A percentile compares a stretch with the other conserved stretches of the same genome.
Evolutionary conservation across 2,329 filamentous ascomycete genomes (phyloP).

Genomic region (Hymenoscyphus linearis): DNA sequence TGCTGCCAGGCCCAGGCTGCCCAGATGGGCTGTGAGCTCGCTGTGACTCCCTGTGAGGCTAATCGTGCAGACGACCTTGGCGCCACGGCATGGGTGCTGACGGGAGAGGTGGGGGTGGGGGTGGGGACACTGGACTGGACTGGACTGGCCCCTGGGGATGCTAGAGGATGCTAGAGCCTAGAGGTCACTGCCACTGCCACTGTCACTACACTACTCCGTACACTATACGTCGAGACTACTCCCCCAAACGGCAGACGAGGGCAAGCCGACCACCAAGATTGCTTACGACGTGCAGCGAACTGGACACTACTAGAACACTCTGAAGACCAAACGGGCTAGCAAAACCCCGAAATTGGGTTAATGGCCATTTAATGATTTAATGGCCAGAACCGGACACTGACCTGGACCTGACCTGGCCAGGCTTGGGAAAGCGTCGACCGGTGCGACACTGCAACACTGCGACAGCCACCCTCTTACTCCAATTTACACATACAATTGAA

Average conservation of each 20-base stretch:
- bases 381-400: not conserved
- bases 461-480: too few species aligned
- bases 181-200: not conserved
- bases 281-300: slow-evolving; percentile 7
- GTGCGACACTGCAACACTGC: not conserved
- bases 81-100: not conserved
- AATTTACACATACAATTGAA: too few species aligned
- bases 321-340: not conserved
- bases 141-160: too few species aligned
- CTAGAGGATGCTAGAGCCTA: too few species aligned
- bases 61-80: not conserved
- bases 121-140: not conserved
- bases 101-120: not conserved
- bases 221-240: too few species aligned
- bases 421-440: not conserved
- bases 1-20: too few species aligned
- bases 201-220: not conserved
- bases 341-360: not conserved
- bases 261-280: slow-evolving; percentile 1
- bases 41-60: slow-evolving; percentile 6
- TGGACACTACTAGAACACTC: not conserved
- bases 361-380: too few species aligned
- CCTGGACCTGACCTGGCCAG: not conserved
- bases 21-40: too few species aligned
- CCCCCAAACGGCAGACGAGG: slow-evolving; percentile 8